Evolutionary conservation across 176 grass and related monocot genomes (phyloP), one percentile per base, ranked within the genome.

Genomic region (Cenchrus americanus): DNA sequence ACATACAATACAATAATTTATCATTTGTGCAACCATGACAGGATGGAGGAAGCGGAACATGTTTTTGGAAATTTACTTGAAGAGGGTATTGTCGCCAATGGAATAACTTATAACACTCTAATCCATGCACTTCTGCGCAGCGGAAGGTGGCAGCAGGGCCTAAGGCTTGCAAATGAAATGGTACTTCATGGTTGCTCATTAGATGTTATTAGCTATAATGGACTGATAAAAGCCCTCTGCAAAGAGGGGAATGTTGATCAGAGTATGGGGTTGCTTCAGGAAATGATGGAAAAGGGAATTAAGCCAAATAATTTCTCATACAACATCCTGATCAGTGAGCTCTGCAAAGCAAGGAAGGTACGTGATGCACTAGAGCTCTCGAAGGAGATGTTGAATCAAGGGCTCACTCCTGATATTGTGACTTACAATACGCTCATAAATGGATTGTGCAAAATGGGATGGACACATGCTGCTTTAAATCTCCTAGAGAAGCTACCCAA

Each of bases 361-460:
- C 87, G 85, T 42, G 83, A 93, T 83, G 96, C 96, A 27, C 83
- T 93, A 55, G 91, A 92, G 81, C 83, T 98, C 50, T 87, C 89
- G 50, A 93, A 91, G 88, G 76, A 92, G 68, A 98, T 98, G 96
- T 70, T 98, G 76, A 87, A 88, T 72, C 76, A 76, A 69, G 96
- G 93, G 9, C 84, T 93, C 19, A 77, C 63, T 58, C 96, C 93
- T 87, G 96, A 98, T 83, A 98, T 92, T 77, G 82, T 98, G 73
- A 98, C 93, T 34, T 98, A 98, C 77, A 98, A 98, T 84, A 93
- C 75, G 14, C 78, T 98, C 76, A 92, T 95, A 82, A 98, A 91
- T 86, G 96, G 96, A 61, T 79, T 98, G 67, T 93, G 92, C 89
- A 95, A 83, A 81, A 91, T 95, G 91, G 86, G 89, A 60, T 88